Percentiles rank a stretch among this genome's conserved stretches.
Conservation (phyloP, 2,329 filamentous ascomycete species). For the Xenoacremonium recifei region DNA sequence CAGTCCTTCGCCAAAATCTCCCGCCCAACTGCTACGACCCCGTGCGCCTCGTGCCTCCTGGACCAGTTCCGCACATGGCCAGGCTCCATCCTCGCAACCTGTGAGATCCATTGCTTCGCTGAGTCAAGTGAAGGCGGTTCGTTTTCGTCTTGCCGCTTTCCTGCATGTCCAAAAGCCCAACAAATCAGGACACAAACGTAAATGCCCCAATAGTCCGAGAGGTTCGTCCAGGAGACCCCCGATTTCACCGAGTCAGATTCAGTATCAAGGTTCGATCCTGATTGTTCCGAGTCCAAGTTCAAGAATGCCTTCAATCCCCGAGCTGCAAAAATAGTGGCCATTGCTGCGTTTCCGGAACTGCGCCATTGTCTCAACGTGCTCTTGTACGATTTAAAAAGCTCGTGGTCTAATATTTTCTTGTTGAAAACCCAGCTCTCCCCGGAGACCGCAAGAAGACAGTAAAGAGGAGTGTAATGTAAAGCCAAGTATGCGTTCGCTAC, state of each 20-base stretch:
- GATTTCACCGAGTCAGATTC: slow-evolving; percentile 6
- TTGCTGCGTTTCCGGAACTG: slow-evolving; percentile 42
- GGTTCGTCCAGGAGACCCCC: slow-evolving; percentile 27
- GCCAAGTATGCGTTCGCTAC: slow-evolving; percentile 55
- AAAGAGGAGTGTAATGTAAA: slow-evolving; percentile 57
- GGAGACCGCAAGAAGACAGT: slow-evolving; percentile 55
- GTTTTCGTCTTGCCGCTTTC: slow-evolving; percentile 16
- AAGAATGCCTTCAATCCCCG: slow-evolving; percentile 49
- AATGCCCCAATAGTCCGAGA: slow-evolving; percentile 54
- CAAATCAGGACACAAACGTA: slow-evolving; percentile 59
- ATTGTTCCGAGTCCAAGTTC: slow-evolving; percentile 17
- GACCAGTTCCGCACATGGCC: slow-evolving; percentile 38
- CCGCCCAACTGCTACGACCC: slow-evolving; percentile 48
- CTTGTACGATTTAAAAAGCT: too few relatives aligned
- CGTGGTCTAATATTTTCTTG: too few relatives aligned
- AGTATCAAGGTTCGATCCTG: too few relatives aligned
- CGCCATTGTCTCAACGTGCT: slow-evolving; percentile 47
- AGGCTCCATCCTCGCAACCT: slow-evolving; percentile 39
- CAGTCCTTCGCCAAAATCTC: slow-evolving; percentile 49
- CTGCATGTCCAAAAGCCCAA: slow-evolving; percentile 52
- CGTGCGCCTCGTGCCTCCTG: slow-evolving; percentile 41
- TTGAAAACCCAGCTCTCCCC: slow-evolving; percentile 59
- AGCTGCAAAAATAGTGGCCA: slow-evolving; percentile 50
- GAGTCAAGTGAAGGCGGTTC: slow-evolving; percentile 24
- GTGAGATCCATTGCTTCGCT: slow-evolving; percentile 37